Percentiles rank a stretch among this genome's conserved stretches.
These are phyloP conservation scores for Hypoxylon sp. DNA, from an alignment of 2,329 filamentous ascomycete genomes.

Conservation along the genomic window DNA sequence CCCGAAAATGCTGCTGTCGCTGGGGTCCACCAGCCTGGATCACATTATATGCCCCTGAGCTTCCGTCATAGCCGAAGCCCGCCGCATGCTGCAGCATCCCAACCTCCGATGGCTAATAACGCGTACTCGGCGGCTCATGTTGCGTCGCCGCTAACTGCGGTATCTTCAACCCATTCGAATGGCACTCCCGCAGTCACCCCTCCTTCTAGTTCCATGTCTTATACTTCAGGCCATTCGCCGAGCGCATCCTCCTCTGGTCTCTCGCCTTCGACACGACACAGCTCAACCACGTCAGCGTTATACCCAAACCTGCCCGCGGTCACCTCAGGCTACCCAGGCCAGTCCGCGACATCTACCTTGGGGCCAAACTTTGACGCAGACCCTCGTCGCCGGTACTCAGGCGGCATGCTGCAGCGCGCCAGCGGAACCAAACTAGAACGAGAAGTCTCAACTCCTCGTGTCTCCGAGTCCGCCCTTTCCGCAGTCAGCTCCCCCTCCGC, in stretches of 20 bases:
- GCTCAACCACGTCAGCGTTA: slow-evolving; percentile 67
- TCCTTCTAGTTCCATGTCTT: slow-evolving; percentile 77
- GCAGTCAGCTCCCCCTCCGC: slow-evolving; percentile 64
- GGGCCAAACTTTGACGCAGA: slow-evolving; percentile 72
- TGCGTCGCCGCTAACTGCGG: slow-evolving; percentile 66
- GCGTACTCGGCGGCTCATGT: slow-evolving; percentile 63
- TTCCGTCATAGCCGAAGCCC: slow-evolving; percentile 65
- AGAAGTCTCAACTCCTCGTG: slow-evolving; percentile 56
- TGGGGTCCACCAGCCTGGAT: slow-evolving; percentile 77
- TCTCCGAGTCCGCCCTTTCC: slow-evolving; percentile 51
- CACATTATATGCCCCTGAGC: slow-evolving; percentile 67
- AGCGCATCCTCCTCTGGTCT: slow-evolving; percentile 74
- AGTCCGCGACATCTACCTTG: slow-evolving; percentile 74
- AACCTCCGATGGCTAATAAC: slow-evolving; percentile 46
- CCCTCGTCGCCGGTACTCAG: slow-evolving; percentile 71
- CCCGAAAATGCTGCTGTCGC: slow-evolving; percentile 81
- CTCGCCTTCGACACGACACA: slow-evolving; percentile 71
- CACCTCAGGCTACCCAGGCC: slow-evolving; percentile 72
- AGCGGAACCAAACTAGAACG: slow-evolving; percentile 53
- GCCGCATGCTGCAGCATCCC: slow-evolving; percentile 48
- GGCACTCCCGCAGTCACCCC: slow-evolving; percentile 82
- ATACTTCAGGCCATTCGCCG: slow-evolving; percentile 80
- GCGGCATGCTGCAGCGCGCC: slow-evolving; percentile 71
- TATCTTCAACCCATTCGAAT: slow-evolving; percentile 62
- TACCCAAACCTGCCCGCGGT: slow-evolving; percentile 80